Conservation (phyloP, 2,329 filamentous ascomycete species). For the Beauveria sp. region DNA sequence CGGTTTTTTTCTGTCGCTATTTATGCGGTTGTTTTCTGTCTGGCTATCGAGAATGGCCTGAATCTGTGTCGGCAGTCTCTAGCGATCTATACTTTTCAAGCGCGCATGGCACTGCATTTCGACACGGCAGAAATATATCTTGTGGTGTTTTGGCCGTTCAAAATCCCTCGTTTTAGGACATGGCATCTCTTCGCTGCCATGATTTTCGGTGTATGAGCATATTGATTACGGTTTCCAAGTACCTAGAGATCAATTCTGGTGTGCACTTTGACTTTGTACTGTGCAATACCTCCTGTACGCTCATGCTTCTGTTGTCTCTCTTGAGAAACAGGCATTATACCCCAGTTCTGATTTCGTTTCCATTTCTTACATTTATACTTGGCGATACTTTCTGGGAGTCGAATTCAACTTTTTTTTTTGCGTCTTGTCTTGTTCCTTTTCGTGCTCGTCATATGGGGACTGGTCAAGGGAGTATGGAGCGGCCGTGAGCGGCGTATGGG, state of each 20-base stretch:
- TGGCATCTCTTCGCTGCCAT: not conserved
- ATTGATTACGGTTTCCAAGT: not conserved
- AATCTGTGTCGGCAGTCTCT: not conserved
- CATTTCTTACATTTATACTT: not conserved
- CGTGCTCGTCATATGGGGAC: not conserved
- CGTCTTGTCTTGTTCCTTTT: not conserved
- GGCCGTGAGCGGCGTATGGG: not conserved
- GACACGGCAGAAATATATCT: not conserved
- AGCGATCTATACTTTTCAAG: not conserved
- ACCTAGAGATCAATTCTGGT: not conserved
- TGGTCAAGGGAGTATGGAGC: not conserved
- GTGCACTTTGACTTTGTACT: no score
- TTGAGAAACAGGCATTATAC: constrained; percentile 13
- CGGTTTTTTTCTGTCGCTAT: not conserved
- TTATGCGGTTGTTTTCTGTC: not conserved
- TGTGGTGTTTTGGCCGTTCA: not conserved
- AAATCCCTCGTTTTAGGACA: not conserved
- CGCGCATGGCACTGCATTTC: not conserved
- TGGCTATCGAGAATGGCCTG: not conserved
- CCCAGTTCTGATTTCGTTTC: constrained; percentile 3
- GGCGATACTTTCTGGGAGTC: not conserved
- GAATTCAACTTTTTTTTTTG: not conserved
- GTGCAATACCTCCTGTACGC: not conserved
- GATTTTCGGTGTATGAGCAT: not conserved
- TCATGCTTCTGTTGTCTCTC: constrained; percentile 5